Base-by-base conservation (phyloP, 345 rosid genomes). In the Diplotaxis tenuifolia region DNA sequence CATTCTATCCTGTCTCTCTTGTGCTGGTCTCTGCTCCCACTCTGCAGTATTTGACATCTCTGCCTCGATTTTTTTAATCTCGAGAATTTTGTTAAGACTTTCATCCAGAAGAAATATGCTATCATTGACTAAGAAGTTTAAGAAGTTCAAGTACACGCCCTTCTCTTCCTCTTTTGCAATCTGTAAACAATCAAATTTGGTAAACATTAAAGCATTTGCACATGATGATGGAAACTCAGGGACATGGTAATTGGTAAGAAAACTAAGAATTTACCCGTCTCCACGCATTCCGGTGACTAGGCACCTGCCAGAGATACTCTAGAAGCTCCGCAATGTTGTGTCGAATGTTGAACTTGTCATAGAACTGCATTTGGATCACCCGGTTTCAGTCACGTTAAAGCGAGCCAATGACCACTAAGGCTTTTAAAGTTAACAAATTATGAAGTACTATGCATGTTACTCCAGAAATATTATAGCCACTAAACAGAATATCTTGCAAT, bases 161-260 rank as follows among this genome's bases (percentile, higher is more conserved):
- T 96, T 96, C 70, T 96, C 99, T 82, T 96, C 98, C 83, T 92
- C 97, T 81, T 86, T 96, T 6, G 97, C 99, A 80, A 96, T 96
- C 99, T 96, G 94, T 50, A 86, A 81, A 19, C 29, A 15, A 62
- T 55, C 34, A 72, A 40, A 32, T 40, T 29, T 45, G 40, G 18
- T 18, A 56, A n/a, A 55, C 19, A 55, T 18, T 53, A 36, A n/a
- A 54, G 29, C 34, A 18, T 2, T 25, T 29, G 31, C 52, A 28
- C 42, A 70, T 65, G 57, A 18, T 42, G 54, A 47, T 27, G 16
- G 38, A 42, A 64, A 31, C 14, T 61, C 65, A 72, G 52, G 62
- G 36, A 59, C 73, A 55, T 45, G 20, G 49, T 14, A 38, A 29
- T 50, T 45, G 20, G 49, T 25, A 25, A 7, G 49, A 55, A 20